Evolutionary conservation across 768 basidiomycete species (phyloP).

Genomic region (Dentipellis sp.): DNA sequence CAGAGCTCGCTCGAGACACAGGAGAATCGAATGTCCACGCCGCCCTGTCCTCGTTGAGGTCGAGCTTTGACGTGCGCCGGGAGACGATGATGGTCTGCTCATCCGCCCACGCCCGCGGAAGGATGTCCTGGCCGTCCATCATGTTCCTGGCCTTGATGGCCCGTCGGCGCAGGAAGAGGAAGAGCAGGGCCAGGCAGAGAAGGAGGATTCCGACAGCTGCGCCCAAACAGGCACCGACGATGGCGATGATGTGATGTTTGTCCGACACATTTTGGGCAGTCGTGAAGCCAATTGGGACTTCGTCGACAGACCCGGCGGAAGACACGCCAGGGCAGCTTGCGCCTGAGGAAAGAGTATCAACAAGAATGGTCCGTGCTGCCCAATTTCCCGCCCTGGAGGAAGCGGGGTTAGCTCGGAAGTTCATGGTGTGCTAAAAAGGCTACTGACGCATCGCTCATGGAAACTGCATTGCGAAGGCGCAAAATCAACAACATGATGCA

Average conservation of each 20-base stretch:
- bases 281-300: too few relatives aligned
- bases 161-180: slow-evolving; percentile 17
- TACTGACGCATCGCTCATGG: slow-evolving; percentile 35
- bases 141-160: neutral
- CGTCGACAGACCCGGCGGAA: too few relatives aligned
- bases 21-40: neutral
- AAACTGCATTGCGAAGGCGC: slow-evolving; percentile 19
- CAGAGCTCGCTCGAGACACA: neutral
- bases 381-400: slow-evolving; percentile 29
- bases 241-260: slow-evolving; percentile 17
- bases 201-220: slow-evolving; percentile 22
- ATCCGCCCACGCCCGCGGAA: slow-evolving; percentile 5
- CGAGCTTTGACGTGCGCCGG: neutral
- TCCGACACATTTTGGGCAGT: slow-evolving; percentile 14
- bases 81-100: neutral
- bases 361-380: slow-evolving; percentile 17
- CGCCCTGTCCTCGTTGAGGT: neutral
- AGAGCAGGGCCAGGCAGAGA: slow-evolving; percentile 8
- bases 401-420: neutral
- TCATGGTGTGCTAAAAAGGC: neutral
- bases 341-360: neutral
- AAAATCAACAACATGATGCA: neutral
- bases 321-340: too few relatives aligned
- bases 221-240: slow-evolving; percentile 25
- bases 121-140: slow-evolving; percentile 10